Conservation (phyloP, 306 rosid species). For the Erythrophleum fordii region DNA sequence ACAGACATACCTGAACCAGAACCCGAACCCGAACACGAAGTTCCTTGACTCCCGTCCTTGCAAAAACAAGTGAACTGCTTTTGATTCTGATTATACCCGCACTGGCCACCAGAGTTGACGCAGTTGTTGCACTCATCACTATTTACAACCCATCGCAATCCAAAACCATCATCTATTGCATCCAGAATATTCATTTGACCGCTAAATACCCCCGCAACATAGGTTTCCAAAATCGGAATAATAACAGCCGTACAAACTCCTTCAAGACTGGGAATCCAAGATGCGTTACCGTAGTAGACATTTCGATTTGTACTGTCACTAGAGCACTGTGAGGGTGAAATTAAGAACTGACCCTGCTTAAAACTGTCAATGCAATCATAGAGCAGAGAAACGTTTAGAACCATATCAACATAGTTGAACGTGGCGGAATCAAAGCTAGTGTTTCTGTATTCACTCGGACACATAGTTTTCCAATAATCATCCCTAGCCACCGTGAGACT, state of each 20-base stretch:
- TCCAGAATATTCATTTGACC: background rate
- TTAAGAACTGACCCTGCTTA: rapidly evolving
- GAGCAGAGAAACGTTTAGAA: background rate
- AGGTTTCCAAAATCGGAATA: background rate
- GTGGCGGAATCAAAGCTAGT: background rate
- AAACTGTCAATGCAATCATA: background rate
- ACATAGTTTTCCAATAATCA: background rate
- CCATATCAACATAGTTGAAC: background rate
- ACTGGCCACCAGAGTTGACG: background rate
- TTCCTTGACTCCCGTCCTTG: background rate
- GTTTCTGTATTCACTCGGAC: background rate
- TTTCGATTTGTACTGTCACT: background rate
- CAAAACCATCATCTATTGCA: background rate
- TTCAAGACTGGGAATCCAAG: background rate
- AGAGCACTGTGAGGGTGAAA: background rate
- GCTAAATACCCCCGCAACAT: rapidly evolving
- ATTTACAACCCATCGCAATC: background rate
- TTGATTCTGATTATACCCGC: background rate
- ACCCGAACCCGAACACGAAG: background rate
- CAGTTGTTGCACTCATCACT: background rate
- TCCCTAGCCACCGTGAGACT: constrained; percentile 14
- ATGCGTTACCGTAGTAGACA: background rate
- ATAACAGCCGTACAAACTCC: background rate
- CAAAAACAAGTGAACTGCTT: background rate
- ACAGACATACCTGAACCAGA: background rate